Evolutionary conservation across 805 yeast species (phyloP).

Genomic region (Schizosaccharomyces lindneri): DNA sequence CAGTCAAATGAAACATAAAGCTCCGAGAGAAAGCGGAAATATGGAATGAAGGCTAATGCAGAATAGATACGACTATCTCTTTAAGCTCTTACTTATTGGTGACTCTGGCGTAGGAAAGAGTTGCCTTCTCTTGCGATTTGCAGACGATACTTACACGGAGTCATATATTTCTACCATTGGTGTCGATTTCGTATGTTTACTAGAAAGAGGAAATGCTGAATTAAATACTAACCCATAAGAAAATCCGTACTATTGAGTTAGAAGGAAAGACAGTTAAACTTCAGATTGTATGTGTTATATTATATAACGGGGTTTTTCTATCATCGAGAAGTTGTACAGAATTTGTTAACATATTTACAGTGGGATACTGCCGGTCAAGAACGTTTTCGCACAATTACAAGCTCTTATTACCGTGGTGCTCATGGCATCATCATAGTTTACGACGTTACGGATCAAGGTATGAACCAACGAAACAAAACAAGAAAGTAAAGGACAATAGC

Average conservation of each 20-base stretch:
- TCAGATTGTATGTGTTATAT: constrained; percentile 33
- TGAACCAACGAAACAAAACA: background rate
- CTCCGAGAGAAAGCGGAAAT: background rate
- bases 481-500: background rate
- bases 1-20: background rate
- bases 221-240: constrained; percentile 9
- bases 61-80: constrained; percentile 48
- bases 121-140: constrained; percentile 78
- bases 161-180: constrained; percentile 95
- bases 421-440: constrained; percentile 95
- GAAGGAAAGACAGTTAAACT: constrained; percentile 93
- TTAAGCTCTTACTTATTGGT: constrained; percentile 83
- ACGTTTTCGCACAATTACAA: constrained; percentile 89
- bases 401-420: constrained; percentile 94
- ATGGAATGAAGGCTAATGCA: background rate
- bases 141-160: constrained; percentile 90
- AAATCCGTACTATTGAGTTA: constrained; percentile 38
- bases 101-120: constrained; percentile 98
- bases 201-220: background rate
- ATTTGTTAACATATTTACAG: constrained; percentile 5
- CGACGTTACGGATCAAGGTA: constrained; percentile 76
- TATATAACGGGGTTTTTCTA: background rate
- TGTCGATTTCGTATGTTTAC: constrained; percentile 42
- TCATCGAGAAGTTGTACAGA: background rate
- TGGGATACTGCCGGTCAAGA: constrained; percentile 99